Percentiles rank a stretch among this genome's conserved stretches.
These are phyloP conservation scores for Blastobotrys illinoisensis DNA, from an alignment of 1,139 yeast genomes.

Conservation along the genomic window DNA sequence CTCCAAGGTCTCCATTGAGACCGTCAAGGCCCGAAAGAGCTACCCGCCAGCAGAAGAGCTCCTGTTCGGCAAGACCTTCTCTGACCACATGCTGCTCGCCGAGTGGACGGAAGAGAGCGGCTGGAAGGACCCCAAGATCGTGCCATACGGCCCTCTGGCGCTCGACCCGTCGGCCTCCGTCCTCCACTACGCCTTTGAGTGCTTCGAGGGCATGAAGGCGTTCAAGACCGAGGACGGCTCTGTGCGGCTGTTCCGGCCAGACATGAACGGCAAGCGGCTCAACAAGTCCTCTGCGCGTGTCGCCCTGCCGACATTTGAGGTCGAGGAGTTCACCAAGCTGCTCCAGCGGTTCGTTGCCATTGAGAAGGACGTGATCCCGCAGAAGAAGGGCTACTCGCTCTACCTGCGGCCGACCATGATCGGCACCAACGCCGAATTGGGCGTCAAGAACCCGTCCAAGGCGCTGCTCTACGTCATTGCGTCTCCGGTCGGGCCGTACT, in stretches of 20 bases:
- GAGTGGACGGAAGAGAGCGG: slow-evolving; percentile 78
- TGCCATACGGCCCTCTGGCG: slow-evolving; percentile 70
- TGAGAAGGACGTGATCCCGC: slow-evolving; percentile 76
- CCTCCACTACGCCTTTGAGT: slow-evolving; percentile 90
- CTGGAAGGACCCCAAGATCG: slow-evolving; percentile 82
- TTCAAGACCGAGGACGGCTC: slow-evolving; percentile 58
- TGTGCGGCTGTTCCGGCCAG: slow-evolving; percentile 82
- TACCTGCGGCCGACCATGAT: slow-evolving; percentile 92
- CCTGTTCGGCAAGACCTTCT: slow-evolving; percentile 80
- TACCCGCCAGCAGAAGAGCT: slow-evolving; percentile 69
- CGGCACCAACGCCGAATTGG: slow-evolving; percentile 83
- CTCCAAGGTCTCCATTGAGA: slow-evolving; percentile 55
- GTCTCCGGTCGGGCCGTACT: slow-evolving; percentile 92
- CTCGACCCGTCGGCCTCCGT: slow-evolving; percentile 87
- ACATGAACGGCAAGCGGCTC: slow-evolving; percentile 88
- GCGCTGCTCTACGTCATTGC: slow-evolving; percentile 83
- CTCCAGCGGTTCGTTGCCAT: slow-evolving; percentile 67
- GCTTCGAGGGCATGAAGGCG: slow-evolving; percentile 96
- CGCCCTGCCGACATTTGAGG: slow-evolving; percentile 78
- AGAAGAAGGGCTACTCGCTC: slow-evolving; percentile 79
- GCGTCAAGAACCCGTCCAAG: slow-evolving; percentile 72
- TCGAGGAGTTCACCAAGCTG: slow-evolving; percentile 66
- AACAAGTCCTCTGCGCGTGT: slow-evolving; percentile 82
- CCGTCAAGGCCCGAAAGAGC: slow-evolving; percentile 54
- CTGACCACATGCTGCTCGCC: slow-evolving; percentile 83